Evolutionary conservation across 345 rosid species (phyloP).

Genomic region (Eucalyptus coolabah): DNA sequence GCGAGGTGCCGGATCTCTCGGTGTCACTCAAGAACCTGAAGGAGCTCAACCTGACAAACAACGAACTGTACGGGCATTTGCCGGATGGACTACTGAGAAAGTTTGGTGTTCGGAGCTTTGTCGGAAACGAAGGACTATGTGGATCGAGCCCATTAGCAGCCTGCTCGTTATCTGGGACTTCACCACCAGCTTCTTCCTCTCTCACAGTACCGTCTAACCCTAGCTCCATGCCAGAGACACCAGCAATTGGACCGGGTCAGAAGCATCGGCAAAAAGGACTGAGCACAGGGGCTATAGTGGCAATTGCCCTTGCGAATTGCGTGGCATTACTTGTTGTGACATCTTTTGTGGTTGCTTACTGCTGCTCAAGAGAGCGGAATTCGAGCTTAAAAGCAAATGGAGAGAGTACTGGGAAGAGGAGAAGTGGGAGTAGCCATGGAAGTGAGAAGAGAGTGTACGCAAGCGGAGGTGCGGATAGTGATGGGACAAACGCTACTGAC

Average conservation of each 20-base stretch:
- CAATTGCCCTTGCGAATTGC: conserved; percentile 51
- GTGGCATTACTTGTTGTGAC: conserved; percentile 39
- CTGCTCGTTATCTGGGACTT: conserved; percentile 39
- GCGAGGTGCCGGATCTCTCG: conserved; percentile 68
- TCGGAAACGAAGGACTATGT: conserved; percentile 74
- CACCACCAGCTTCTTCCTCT: conserved; percentile 15
- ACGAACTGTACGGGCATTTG: conserved; percentile 60
- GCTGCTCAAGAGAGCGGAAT: conserved; percentile 38
- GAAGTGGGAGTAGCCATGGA: conserved; percentile 28
- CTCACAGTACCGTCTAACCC: conserved; percentile 74
- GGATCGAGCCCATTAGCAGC: conserved; percentile 58
- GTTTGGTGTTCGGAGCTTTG: conserved; percentile 50
- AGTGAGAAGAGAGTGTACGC: conserved; percentile 44
- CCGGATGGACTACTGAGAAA: conserved; percentile 39
- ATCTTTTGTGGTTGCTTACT: conserved; percentile 60
- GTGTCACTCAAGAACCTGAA: conserved; percentile 18
- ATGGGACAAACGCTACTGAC: conserved; percentile 62
- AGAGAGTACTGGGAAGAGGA: conserved; percentile 26
- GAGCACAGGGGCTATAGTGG: conserved; percentile 50
- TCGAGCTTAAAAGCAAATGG: conserved; percentile 27
- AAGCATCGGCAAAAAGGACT: conserved; percentile 19
- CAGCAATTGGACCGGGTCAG: conserved; percentile 5
- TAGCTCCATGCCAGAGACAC: conserved; percentile 50
- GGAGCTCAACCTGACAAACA: conserved; percentile 58
- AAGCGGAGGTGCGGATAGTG: conserved; percentile 39